These are phyloP conservation scores for Monosporascus cannonballus DNA, from an alignment of 2,329 filamentous ascomycete species.

Conservation along the genomic window DNA sequence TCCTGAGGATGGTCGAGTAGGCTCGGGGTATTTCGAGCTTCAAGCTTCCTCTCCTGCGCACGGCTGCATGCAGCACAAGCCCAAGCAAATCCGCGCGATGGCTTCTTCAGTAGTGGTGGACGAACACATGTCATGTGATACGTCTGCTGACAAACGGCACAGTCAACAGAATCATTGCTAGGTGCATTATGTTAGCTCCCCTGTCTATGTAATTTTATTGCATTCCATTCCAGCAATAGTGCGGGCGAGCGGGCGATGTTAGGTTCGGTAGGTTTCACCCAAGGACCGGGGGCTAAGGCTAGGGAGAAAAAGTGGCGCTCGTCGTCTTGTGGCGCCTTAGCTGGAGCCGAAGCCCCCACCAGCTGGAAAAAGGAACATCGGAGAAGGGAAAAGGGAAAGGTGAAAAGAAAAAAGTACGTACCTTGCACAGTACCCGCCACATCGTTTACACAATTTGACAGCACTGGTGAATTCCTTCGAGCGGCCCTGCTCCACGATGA, in stretches of 20 bases:
- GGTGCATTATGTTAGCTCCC: conserved; percentile 8
- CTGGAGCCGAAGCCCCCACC: not conserved
- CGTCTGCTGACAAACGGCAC: conserved; percentile 87
- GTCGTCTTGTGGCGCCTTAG: not conserved
- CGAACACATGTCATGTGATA: conserved; percentile 99
- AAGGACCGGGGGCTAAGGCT: not conserved
- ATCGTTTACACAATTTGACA: conserved; percentile 93
- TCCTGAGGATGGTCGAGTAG: conserved; percentile 63
- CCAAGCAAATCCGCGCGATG: conserved; percentile 95
- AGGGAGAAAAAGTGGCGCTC: conserved; percentile 2
- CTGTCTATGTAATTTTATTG: conserved; percentile 9
- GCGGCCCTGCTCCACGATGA: conserved; percentile 87
- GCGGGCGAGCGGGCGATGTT: not conserved
- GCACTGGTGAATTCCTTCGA: conserved; percentile 94
- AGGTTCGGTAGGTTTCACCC: not conserved
- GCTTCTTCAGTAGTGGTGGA: conserved; percentile 88
- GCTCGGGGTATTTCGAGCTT: conserved; percentile 80
- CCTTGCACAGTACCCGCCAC: conserved; percentile 84
- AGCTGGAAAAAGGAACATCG: not conserved
- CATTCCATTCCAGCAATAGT: not conserved
- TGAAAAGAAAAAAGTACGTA: conserved; percentile 40
- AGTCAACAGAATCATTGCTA: conserved; percentile 92
- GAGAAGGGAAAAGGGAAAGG: not conserved
- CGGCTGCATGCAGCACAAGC: conserved; percentile 93
- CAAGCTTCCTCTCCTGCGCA: conserved; percentile 87